These are phyloP conservation scores for Exophiala lecanii-corni DNA, from an alignment of 2,329 filamentous ascomycete genomes.

Conservation along the genomic window DNA sequence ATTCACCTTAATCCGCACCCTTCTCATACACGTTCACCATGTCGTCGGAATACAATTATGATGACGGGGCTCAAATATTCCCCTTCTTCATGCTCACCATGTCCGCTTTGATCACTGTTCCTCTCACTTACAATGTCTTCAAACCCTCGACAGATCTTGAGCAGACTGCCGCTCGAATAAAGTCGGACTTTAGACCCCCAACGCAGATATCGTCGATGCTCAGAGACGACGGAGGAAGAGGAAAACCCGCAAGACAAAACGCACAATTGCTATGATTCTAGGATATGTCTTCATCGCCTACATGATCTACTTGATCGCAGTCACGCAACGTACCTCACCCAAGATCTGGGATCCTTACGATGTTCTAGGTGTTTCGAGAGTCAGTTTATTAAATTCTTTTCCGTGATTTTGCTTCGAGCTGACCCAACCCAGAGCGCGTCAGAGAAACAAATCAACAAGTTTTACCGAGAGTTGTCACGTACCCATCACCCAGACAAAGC, in stretches of 20 bases:
- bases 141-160: slow-evolving; percentile 65
- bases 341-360: slow-evolving; percentile 98
- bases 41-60: slow-evolving; percentile 97
- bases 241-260: slow-evolving; percentile 83
- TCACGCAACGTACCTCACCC: slow-evolving; percentile 64
- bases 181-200: slow-evolving; percentile 74
- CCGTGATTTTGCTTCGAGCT: neutral
- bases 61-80: slow-evolving; percentile 97
- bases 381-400: slow-evolving; percentile 38
- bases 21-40: slow-evolving; percentile 38
- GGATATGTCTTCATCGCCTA: slow-evolving; percentile 82
- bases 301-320: slow-evolving; percentile 87
- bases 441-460: slow-evolving; percentile 87
- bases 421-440: slow-evolving; percentile 60
- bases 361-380: slow-evolving; percentile 79
- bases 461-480: slow-evolving; percentile 81
- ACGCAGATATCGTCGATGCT: slow-evolving; percentile 76
- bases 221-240: slow-evolving; percentile 84
- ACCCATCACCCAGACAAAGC: slow-evolving; percentile 92
- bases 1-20: neutral
- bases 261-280: slow-evolving; percentile 66
- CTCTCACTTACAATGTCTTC: slow-evolving; percentile 83
- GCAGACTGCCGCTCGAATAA: slow-evolving; percentile 75
- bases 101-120: slow-evolving; percentile 78
- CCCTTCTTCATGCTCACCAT: slow-evolving; percentile 97